These are phyloP conservation scores for Coemansia sp. DNA, from an alignment of 192 early-diverging fungal genomes.

Conservation along the genomic window DNA sequence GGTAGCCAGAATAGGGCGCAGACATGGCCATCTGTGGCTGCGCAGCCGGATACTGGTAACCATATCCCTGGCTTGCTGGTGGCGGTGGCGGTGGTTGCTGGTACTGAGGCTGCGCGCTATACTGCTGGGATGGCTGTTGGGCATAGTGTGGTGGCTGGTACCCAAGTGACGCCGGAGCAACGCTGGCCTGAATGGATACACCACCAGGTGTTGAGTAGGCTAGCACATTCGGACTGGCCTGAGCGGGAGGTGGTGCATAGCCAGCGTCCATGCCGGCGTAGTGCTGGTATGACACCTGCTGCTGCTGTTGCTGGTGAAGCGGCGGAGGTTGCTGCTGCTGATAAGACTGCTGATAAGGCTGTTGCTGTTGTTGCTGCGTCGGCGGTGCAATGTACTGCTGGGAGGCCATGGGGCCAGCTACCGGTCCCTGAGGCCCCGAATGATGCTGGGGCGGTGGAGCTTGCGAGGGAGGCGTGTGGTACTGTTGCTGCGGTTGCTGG, in stretches of 20 bases:
- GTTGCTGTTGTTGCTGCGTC: conserved; percentile 20
- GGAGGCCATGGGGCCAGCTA: background rate
- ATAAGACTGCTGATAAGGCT: conserved; percentile 14
- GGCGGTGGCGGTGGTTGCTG: conserved; percentile 23
- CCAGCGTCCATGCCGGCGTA: conserved; percentile 4
- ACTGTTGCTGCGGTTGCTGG: background rate
- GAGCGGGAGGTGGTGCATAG: background rate
- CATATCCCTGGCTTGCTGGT: conserved; percentile 22
- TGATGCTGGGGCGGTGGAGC: conserved; percentile 26
- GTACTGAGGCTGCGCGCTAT: conserved; percentile 19
- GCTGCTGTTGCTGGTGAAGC: conserved; percentile 8
- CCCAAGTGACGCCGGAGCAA: conserved; percentile 13
- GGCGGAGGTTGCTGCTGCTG: conserved; percentile 16
- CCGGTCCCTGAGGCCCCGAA: conserved; percentile 1
- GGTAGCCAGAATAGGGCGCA: conserved; percentile 19
- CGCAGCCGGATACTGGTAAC: conserved; percentile 25
- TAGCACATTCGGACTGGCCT: background rate
- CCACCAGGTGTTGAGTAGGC: conserved; percentile 3
- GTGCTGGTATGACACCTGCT: conserved; percentile 10
- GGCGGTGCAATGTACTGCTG: conserved; percentile 24
- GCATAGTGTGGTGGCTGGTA: conserved; percentile 26
- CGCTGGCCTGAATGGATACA: conserved; percentile 4
- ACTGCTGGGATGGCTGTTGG: conserved; percentile 21
- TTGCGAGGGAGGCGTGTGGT: conserved; percentile 9
- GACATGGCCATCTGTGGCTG: conserved; percentile 23